These are phyloP conservation scores for Sporopachydermia quercuum DNA, from an alignment of 805 yeast genomes.

Conservation along the genomic window DNA sequence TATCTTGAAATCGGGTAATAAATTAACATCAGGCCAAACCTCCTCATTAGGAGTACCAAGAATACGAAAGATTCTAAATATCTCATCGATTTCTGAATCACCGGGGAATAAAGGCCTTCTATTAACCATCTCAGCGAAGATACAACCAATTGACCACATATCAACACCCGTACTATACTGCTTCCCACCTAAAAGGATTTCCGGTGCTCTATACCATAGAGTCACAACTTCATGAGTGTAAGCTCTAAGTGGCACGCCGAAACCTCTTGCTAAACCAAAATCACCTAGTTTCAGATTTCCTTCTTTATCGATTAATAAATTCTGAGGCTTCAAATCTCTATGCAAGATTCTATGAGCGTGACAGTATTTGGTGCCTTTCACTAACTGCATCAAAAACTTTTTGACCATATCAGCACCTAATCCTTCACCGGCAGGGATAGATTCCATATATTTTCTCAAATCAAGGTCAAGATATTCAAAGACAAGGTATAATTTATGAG, in stretches of 20 bases:
- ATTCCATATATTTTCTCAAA: slow-evolving; percentile 92
- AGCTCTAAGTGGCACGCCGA: slow-evolving; percentile 93
- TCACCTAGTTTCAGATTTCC: slow-evolving; percentile 86
- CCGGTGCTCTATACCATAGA: slow-evolving; percentile 95
- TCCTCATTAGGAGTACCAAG: slow-evolving; percentile 92
- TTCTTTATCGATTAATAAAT: slow-evolving; percentile 84
- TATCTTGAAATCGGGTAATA: slow-evolving; percentile 84
- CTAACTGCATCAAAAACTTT: slow-evolving; percentile 80
- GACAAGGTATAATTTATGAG: slow-evolving; percentile 82
- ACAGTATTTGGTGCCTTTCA: slow-evolving; percentile 84
- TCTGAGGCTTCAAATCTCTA: slow-evolving; percentile 94
- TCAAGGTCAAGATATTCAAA: slow-evolving; percentile 91
- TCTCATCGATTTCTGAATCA: slow-evolving; percentile 94
- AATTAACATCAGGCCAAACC: slow-evolving; percentile 86
- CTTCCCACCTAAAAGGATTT: slow-evolving; percentile 86
- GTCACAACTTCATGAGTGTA: slow-evolving; percentile 98
- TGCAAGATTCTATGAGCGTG: slow-evolving; percentile 91
- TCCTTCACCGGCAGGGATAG: slow-evolving; percentile 81
- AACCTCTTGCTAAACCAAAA: slow-evolving; percentile 93
- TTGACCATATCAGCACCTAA: slow-evolving; percentile 84
- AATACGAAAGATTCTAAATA: slow-evolving; percentile 80
- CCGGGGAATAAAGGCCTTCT: slow-evolving; percentile 94
- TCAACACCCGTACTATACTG: slow-evolving; percentile 97
- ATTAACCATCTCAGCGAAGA: slow-evolving; percentile 94
- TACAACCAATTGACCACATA: slow-evolving; percentile 98